Evolutionary conservation across 2,329 filamentous ascomycete genomes (phyloP), one percentile per base, ranked within the genome.

Genomic region (Akanthomyces muscarius): DNA sequence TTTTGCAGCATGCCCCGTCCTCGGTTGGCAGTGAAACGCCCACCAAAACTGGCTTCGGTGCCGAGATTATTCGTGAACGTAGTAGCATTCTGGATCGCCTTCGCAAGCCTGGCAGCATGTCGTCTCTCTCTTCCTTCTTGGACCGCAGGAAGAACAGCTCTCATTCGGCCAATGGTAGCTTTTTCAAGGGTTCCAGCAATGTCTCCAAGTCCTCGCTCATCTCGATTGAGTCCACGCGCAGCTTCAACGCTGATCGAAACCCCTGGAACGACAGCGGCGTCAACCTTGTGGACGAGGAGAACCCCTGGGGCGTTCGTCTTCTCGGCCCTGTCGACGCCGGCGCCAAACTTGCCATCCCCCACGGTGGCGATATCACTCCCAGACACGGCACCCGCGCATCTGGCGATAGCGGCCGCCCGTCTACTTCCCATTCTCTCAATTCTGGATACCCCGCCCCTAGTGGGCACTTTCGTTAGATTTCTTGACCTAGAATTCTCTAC

Each of bases 231-330:
- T 97, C 93, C 55, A 92, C 92, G 42, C 90, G 94, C 73, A 97
- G 92, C 80, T 88, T 89, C 76, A 88, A 88, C 67, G 92, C 92
- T 69, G 96, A 97, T 76, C 90, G 93, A 76, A 97, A 97, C 78
- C 93, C 93, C 66, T 98, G 94, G 94, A 97, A 97, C 75, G 94
- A 98, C 75, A 96, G 92, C 72, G 94, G 93, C 71, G 92, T 97
- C 73, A 97, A 97, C 74, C 86, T 97, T 68, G 83, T 90, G 66
- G 94, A 97, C 71, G 92, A 97, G 67, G 92, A 97, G 69, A 85
- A 86, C 74, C 83, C 83, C 45, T 88, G 86, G 86, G 77, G 82
- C 59, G 78, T 78, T 58, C 85, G 86, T 67, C 85, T 86, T 69
- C 84, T 88, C 69, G 83, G 85, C 71, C 90, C 87, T 74, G 86